These are phyloP conservation scores for Medicago ruthenica DNA, from an alignment of 306 rosid genomes.

Conservation along the genomic window DNA sequence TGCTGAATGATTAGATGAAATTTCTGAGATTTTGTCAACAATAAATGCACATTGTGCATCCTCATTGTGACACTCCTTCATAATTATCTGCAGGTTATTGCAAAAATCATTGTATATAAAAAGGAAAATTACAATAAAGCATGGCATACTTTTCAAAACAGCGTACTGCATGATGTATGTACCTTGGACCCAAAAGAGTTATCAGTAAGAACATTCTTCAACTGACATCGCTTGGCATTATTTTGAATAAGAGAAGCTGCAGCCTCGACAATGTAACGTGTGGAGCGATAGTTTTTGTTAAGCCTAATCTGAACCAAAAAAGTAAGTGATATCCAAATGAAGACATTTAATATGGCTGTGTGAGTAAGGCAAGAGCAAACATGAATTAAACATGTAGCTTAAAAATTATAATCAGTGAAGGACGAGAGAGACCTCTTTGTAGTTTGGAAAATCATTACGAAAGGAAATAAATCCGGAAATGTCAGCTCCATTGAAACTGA, in stretches of 20 bases:
- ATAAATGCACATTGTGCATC: constrained; percentile 87
- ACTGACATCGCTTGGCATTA: constrained; percentile 71
- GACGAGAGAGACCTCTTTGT: constrained; percentile 75
- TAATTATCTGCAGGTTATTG: constrained; percentile 56
- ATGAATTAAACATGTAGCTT: constrained; percentile 30
- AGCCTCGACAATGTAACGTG: constrained; percentile 89
- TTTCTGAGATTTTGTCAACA: constrained; percentile 85
- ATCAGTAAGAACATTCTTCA: constrained; percentile 80
- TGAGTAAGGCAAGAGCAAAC: background rate
- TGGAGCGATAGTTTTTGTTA: constrained; percentile 91
- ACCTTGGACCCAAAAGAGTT: constrained; percentile 91
- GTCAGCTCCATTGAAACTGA: constrained; percentile 98
- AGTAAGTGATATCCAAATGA: constrained; percentile 30
- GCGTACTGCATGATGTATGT: constrained; percentile 37
- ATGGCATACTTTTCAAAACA: constrained; percentile 12
- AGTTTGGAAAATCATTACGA: constrained; percentile 76
- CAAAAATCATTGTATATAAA: constrained; percentile 37
- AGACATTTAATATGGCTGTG: constrained; percentile 26
- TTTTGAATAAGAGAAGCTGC: constrained; percentile 86
- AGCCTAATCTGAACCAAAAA: constrained; percentile 73
- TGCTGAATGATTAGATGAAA: constrained; percentile 56
- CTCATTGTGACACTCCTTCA: constrained; percentile 91
- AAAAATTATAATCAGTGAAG: constrained; percentile 36
- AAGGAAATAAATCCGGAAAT: constrained; percentile 87
- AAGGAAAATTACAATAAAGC: constrained; percentile 32